A percentile compares a stretch with the other conserved stretches of the same genome.
phyloP scores from a whole-genome alignment of 2,329 filamentous ascomycete genomes.

The Sporothrix schenckii region DNA sequence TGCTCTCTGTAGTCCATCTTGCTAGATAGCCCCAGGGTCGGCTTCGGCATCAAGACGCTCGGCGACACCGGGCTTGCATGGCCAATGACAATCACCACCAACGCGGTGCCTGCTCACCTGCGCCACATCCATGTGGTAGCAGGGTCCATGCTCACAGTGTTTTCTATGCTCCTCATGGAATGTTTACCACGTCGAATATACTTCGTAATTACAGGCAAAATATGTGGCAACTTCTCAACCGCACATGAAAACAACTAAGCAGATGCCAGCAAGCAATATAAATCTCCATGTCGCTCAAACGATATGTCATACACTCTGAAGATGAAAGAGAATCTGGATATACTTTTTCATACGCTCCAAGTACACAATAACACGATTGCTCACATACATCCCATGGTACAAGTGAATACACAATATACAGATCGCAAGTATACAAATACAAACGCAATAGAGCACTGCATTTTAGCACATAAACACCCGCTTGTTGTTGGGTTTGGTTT shows the following conservation, averaged over 20 bases:
- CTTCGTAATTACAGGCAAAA: too few species aligned
- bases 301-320: neutral
- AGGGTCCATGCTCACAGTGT: neutral
- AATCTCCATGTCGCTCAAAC: neutral
- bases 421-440: too few species aligned
- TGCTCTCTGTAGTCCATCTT: neutral
- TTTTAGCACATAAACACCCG: neutral
- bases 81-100: slow-evolving; percentile 1
- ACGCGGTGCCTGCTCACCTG: neutral
- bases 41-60: slow-evolving; percentile 35
- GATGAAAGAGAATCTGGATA: neutral
- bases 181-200: too few species aligned
- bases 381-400: too few species aligned
- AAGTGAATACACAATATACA: too few species aligned
- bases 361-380: too few species aligned
- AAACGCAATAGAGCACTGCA: neutral
- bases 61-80: slow-evolving; percentile 8
- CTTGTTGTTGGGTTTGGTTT: neutral
- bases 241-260: neutral
- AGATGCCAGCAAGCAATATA: neutral
- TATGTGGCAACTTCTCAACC: neutral
- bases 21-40: slow-evolving; percentile 28
- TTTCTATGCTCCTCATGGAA: too few species aligned
- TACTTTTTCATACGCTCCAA: neutral
- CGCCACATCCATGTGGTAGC: neutral